Percentiles rank a stretch among this genome's conserved stretches.
These are phyloP conservation scores for Rhytidhysteron rufulum DNA, from an alignment of 2,329 filamentous ascomycete genomes.

Conservation along the genomic window DNA sequence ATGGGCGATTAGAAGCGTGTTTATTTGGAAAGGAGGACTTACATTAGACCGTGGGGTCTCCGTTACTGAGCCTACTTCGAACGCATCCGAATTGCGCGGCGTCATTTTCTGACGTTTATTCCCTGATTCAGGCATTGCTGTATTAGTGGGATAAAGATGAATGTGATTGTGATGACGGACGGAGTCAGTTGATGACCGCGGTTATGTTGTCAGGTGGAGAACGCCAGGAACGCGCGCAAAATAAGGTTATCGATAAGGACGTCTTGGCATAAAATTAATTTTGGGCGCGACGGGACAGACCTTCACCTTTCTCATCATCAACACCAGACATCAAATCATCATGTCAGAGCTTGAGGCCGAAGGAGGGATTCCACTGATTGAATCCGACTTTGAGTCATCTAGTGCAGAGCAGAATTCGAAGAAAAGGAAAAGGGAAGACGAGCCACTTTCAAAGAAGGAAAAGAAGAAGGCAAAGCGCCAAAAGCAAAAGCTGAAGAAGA, in stretches of 20 bases:
- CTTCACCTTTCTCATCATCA: constrained; percentile 12
- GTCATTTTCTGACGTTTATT: constrained; percentile 32
- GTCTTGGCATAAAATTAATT: constrained; percentile 2
- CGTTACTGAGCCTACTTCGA: constrained; percentile 5
- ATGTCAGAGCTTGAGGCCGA: constrained; percentile 46
- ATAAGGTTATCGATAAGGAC: constrained; percentile 8
- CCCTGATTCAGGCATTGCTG: constrained; percentile 32
- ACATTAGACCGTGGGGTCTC: constrained; percentile 20
- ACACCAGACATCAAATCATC: constrained; percentile 17
- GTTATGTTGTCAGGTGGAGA: too few species aligned
- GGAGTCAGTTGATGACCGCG: too few species aligned
- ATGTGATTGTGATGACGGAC: too few species aligned
- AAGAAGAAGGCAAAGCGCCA: constrained; percentile 41
- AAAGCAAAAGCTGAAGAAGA: constrained; percentile 56
- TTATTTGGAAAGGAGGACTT: constrained; percentile 4
- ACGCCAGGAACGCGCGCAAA: constrained; percentile 1
- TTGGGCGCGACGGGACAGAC: too few species aligned
- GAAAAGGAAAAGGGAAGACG: constrained; percentile 41
- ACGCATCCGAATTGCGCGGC: constrained; percentile 15
- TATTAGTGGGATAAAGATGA: background rate
- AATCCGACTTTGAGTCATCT: constrained; percentile 35
- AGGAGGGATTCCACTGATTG: constrained; percentile 42
- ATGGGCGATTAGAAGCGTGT: too few species aligned
- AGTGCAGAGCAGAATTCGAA: constrained; percentile 21
- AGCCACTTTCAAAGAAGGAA: constrained; percentile 26